Evolutionary conservation across 169 alveolate species (phyloP).

Genomic region (Plasmodium billcollinsi): DNA sequence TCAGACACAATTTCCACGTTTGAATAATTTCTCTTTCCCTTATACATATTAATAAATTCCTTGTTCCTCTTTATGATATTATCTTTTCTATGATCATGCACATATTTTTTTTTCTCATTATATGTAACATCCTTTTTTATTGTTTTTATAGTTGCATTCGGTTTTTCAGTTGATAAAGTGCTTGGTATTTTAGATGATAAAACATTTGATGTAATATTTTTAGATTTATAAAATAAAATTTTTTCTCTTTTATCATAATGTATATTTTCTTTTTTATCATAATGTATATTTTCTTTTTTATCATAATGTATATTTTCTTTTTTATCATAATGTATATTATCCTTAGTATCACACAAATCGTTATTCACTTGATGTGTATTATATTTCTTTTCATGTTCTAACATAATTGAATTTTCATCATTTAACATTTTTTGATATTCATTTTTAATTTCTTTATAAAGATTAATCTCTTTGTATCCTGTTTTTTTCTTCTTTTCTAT

Average conservation of each 20-base stretch:
- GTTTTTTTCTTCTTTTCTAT: not conserved
- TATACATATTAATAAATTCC: not conserved
- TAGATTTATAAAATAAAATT: not conserved
- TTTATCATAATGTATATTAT: too few relatives aligned
- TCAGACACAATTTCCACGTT: not conserved
- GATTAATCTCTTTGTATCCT: not conserved
- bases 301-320: too few relatives aligned
- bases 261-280: too few relatives aligned
- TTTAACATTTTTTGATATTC: constrained; percentile 12
- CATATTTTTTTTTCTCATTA: not conserved
- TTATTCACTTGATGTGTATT: not conserved
- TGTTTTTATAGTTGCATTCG: constrained; percentile 16
- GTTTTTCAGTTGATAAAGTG: not conserved
- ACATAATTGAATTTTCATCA: not conserved
- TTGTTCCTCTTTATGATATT: not conserved
- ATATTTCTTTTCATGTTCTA: not conserved
- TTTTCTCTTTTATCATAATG: not conserved
- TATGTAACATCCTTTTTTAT: constrained; percentile 22
- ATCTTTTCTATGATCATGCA: not conserved
- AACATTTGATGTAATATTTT: constrained; percentile 8
- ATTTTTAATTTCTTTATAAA: constrained; percentile 14
- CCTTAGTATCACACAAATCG: not conserved
- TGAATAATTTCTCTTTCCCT: not conserved
- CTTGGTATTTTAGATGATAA: constrained; percentile 15
- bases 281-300: too few relatives aligned